Percentiles rank a stretch among this genome's conserved stretches.
Evolutionary conservation across 1,284 basidiomycete genomes (phyloP).

Genomic region (Fistulinella staudtii): DNA sequence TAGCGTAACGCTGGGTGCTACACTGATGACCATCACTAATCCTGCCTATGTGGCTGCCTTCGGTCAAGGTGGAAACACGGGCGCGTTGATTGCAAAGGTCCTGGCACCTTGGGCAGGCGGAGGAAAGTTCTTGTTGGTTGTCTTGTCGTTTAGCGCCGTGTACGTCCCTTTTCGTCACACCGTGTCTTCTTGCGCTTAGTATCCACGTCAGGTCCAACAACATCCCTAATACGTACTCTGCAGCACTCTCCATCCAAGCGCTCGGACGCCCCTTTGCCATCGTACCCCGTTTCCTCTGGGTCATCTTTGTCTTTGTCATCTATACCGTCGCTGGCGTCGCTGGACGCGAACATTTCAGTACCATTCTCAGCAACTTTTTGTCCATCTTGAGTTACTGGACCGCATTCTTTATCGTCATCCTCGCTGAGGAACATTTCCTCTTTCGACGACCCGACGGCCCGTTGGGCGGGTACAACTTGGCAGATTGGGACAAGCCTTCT

Average conservation of each 20-base stretch:
- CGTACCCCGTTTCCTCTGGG: constrained; percentile 61
- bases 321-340: constrained; percentile 61
- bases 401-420: constrained; percentile 56
- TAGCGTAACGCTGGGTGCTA: constrained; percentile 52
- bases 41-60: constrained; percentile 49
- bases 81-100: constrained; percentile 43
- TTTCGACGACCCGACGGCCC: constrained; percentile 44
- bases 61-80: constrained; percentile 43
- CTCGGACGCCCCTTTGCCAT: constrained; percentile 51
- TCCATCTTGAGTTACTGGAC: constrained; percentile 64
- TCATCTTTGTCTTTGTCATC: constrained; percentile 47
- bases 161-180: constrained; percentile 17
- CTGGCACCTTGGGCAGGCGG: constrained; percentile 47
- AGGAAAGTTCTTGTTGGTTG: constrained; percentile 56
- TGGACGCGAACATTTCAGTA: constrained; percentile 58
- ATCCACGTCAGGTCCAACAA: constrained; percentile 45
- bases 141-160: constrained; percentile 55
- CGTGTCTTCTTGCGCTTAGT: not conserved
- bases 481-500: constrained; percentile 49
- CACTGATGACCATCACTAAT: constrained; percentile 54
- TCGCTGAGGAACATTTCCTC: constrained; percentile 56
- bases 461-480: constrained; percentile 51
- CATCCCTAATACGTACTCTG: constrained; percentile 58
- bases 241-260: constrained; percentile 53
- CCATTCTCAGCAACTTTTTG: constrained; percentile 52